A percentile compares a stretch with the other conserved stretches of the same genome.
Conservation (phyloP, 2,329 filamentous ascomycete genomes). For the Aspergillus oerlinghausenensis region DNA sequence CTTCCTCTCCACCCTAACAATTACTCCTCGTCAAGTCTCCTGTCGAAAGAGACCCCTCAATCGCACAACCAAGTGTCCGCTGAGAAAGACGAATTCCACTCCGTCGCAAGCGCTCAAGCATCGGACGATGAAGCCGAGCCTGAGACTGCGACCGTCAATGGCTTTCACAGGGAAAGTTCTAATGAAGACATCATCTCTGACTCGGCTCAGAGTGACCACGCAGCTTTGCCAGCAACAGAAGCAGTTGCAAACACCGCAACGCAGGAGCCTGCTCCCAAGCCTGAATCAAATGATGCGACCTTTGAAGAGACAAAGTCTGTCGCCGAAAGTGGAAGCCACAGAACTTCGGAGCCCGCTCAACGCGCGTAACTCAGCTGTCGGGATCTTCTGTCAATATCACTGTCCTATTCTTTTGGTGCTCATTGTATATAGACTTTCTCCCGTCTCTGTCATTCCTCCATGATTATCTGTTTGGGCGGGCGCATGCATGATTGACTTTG, state of each 20-base stretch:
- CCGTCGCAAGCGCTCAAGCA: slow-evolving; percentile 32
- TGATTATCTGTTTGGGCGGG: background rate
- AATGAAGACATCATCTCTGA: background rate
- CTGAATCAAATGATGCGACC: background rate
- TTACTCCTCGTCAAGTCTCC: slow-evolving; percentile 10
- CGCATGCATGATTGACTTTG: background rate
- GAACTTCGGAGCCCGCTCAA: background rate
- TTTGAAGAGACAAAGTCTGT: background rate
- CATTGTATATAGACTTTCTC: background rate
- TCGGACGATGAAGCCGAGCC: slow-evolving; percentile 20
- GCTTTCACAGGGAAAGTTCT: background rate
- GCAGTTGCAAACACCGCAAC: background rate
- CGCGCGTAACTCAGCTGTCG: background rate
- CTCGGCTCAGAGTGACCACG: background rate
- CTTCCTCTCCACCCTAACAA: slow-evolving; percentile 11
- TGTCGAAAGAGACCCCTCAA: slow-evolving; percentile 6
- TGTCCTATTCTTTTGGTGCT: background rate
- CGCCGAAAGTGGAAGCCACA: background rate
- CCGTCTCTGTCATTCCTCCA: background rate
- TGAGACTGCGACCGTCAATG: slow-evolving; percentile 7
- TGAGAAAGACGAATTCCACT: slow-evolving; percentile 41
- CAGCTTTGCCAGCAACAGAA: background rate
- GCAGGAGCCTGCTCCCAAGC: background rate
- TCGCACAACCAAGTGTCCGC: slow-evolving; percentile 11
- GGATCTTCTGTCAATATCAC: background rate